Evolutionary conservation across 139 green algal species (phyloP).

Genomic region (Chlorella ohadii): DNA sequence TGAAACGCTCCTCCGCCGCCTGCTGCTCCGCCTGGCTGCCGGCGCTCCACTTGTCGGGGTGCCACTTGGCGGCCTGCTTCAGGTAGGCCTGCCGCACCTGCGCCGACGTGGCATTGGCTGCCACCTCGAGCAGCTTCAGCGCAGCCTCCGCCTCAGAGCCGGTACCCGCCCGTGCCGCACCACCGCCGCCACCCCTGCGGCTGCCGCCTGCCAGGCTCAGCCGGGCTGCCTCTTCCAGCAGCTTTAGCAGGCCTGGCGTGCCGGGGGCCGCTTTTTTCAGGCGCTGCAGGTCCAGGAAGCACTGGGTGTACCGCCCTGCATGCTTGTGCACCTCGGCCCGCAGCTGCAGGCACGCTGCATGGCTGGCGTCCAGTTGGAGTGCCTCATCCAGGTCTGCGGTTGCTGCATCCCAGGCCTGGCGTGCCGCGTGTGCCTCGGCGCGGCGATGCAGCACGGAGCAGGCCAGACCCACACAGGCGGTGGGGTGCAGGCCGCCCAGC

Average conservation of each 20-base stretch:
- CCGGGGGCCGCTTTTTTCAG: conserved; percentile 36
- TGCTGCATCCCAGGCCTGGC: conserved; percentile 16
- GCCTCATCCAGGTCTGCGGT: conserved; percentile 27
- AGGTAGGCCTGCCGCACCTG: conserved; percentile 64
- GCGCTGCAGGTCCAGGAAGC: conserved; percentile 52
- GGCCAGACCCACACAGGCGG: conserved; percentile 40
- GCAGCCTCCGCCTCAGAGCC: conserved; percentile 5
- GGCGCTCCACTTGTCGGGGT: conserved; percentile 66
- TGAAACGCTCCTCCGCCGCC: conserved; percentile 45
- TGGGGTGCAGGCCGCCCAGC: conserved; percentile 25
- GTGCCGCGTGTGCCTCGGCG: conserved; percentile 19
- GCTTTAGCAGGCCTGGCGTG: conserved; percentile 38
- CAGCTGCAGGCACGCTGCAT: conserved; percentile 28
- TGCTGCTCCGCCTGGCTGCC: conserved; percentile 7
- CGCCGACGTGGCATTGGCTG: background rate
- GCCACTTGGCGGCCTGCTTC: conserved; percentile 46
- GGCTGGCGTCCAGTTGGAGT: conserved; percentile 14
- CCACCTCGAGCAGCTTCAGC: conserved; percentile 28
- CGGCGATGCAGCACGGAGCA: conserved; percentile 26
- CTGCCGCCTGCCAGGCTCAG: conserved; percentile 18
- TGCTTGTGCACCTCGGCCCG: conserved; percentile 37
- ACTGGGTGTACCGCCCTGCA: conserved; percentile 22
- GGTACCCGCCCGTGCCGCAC: background rate
- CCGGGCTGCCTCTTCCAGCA: conserved; percentile 49
- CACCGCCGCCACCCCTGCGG: background rate